These are phyloP conservation scores for Linum usitatissimum DNA, from an alignment of 345 rosid species.

Conservation along the genomic window DNA sequence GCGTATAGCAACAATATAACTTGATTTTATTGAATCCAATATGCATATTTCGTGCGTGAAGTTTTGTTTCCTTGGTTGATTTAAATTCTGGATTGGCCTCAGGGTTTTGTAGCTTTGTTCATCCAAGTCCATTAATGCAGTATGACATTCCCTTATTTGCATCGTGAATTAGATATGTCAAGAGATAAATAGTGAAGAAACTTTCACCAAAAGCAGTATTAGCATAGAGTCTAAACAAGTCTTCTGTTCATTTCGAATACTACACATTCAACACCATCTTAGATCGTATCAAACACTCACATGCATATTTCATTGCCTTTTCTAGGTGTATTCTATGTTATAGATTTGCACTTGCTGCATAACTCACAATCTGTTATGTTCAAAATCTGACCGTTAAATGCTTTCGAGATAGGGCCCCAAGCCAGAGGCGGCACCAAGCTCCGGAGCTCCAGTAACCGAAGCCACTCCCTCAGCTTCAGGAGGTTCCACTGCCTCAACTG, in stretches of 20 bases:
- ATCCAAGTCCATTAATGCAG: neutral
- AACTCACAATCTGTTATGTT: neutral
- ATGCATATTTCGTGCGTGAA: neutral
- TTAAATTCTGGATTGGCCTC: neutral
- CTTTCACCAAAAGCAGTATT: too few relatives aligned
- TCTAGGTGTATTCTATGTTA: too few relatives aligned
- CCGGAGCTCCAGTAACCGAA: constrained; percentile 28
- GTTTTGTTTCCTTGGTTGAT: neutral
- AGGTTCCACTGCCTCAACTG: constrained; percentile 29
- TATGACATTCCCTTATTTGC: neutral
- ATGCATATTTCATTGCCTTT: neutral
- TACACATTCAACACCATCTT: neutral
- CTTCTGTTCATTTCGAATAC: neutral
- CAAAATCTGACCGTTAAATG: neutral
- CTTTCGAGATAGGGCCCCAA: constrained; percentile 50
- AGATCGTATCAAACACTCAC: neutral
- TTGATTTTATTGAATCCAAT: neutral
- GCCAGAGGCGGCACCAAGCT: constrained; percentile 37
- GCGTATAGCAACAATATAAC: neutral
- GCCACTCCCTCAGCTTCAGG: constrained; percentile 35
- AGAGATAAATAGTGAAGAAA: neutral
- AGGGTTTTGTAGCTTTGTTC: neutral
- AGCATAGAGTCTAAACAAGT: neutral
- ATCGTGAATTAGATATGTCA: neutral
- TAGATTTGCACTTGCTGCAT: neutral